Evolutionary conservation across 2,329 filamentous ascomycete genomes (phyloP).

Genomic region (Botrytis byssoidea): DNA sequence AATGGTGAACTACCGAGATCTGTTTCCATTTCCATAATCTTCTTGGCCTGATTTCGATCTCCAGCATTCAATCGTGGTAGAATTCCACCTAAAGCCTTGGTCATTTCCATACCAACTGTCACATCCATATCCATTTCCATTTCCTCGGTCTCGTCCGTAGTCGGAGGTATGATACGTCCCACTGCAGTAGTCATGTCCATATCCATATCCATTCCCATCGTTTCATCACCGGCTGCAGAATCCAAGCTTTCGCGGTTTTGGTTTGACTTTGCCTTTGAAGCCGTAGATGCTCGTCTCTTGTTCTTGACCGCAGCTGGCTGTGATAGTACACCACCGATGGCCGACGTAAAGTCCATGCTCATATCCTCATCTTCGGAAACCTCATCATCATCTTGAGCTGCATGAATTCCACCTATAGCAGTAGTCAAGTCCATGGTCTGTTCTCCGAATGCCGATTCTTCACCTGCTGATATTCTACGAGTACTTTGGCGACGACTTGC

Average conservation of each 20-base stretch:
- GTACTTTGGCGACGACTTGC: slow-evolving; percentile 39
- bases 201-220: slow-evolving; percentile 31
- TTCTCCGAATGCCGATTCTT: slow-evolving; percentile 36
- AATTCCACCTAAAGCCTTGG: slow-evolving; percentile 56
- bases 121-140: slow-evolving; percentile 42
- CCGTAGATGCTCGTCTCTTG: slow-evolving; percentile 27
- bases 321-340: slow-evolving; percentile 56
- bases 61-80: slow-evolving; percentile 43
- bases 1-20: slow-evolving; percentile 49
- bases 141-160: slow-evolving; percentile 45
- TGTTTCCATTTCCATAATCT: slow-evolving; percentile 59
- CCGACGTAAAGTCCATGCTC: slow-evolving; percentile 75
- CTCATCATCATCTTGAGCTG: slow-evolving; percentile 37
- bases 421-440: slow-evolving; percentile 56
- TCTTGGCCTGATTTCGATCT: slow-evolving; percentile 51
- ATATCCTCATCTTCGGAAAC: slow-evolving; percentile 60
- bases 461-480: slow-evolving; percentile 40
- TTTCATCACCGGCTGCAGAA: slow-evolving; percentile 36
- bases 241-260: slow-evolving; percentile 41
- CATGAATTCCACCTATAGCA: slow-evolving; percentile 53
- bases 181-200: slow-evolving; percentile 47
- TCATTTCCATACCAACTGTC: slow-evolving; percentile 61
- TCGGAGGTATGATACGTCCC: slow-evolving; percentile 45
- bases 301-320: slow-evolving; percentile 40
- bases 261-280: slow-evolving; percentile 21